These are phyloP conservation scores for Parmelia sp. DNA, from an alignment of 495 filamentous ascomycete species.

Conservation along the genomic window DNA sequence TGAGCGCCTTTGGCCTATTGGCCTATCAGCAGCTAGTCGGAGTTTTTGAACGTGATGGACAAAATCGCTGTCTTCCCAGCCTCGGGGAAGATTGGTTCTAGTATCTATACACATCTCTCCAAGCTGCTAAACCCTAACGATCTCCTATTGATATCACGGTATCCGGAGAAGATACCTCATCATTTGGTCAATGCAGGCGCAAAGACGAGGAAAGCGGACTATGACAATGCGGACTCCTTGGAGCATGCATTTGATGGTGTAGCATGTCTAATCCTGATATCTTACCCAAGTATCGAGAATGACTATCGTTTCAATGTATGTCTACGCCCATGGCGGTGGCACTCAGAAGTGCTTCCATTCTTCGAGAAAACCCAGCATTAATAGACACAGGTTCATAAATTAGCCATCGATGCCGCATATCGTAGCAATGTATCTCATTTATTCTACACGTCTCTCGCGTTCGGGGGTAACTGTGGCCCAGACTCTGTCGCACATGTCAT, in stretches of 20 bases:
- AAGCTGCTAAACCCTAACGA: conserved; percentile 35
- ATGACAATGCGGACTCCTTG: conserved; percentile 32
- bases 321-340: background rate
- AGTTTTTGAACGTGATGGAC: conserved; percentile 4
- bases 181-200: conserved; percentile 29
- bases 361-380: no score
- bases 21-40: no score
- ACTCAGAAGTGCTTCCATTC: background rate
- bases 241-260: conserved; percentile 35
- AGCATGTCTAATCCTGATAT: conserved; percentile 37
- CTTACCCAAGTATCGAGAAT: conserved; percentile 40
- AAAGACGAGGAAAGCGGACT: conserved; percentile 35
- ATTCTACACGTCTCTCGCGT: conserved; percentile 63
- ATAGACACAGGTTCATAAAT: conserved; percentile 38
- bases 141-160: conserved; percentile 42
- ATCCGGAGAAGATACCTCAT: conserved; percentile 35
- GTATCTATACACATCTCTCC: conserved; percentile 42
- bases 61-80: conserved; percentile 49
- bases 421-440: conserved; percentile 54
- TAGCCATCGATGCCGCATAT: conserved; percentile 52
- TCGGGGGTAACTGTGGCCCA: conserved; percentile 40
- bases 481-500: conserved; percentile 53
- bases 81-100: conserved; percentile 42
- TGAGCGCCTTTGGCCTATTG: no score
- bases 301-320: conserved; percentile 33